Evolutionary conservation across 2,329 filamentous ascomycete genomes (phyloP).

Genomic region (Phialophora chinensis): DNA sequence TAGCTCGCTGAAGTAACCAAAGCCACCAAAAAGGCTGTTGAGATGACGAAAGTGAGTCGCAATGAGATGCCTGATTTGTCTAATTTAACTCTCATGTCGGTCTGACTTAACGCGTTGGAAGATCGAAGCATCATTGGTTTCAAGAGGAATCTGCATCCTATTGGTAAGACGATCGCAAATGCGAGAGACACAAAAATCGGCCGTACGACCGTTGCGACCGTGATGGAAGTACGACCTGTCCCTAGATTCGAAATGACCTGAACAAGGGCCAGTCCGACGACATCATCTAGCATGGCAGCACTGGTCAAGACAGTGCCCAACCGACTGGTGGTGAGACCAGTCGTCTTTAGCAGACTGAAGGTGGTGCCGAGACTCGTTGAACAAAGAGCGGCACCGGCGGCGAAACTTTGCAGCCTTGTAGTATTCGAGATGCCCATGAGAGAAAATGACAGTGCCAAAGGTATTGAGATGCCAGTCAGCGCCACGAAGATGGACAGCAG

Average conservation of each 20-base stretch:
- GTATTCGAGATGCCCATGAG: slow-evolving; percentile 59
- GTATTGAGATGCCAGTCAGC: slow-evolving; percentile 66
- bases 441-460: slow-evolving; percentile 70
- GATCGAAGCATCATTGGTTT: slow-evolving; percentile 27
- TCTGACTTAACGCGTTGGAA: neutral
- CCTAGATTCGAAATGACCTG: slow-evolving; percentile 74
- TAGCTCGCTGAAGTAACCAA: slow-evolving; percentile 58
- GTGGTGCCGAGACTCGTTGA: slow-evolving; percentile 77
- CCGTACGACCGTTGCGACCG: slow-evolving; percentile 53
- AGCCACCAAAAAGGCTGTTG: slow-evolving; percentile 54
- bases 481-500: slow-evolving; percentile 67
- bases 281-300: slow-evolving; percentile 83
- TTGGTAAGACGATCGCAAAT: slow-evolving; percentile 41
- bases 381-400: slow-evolving; percentile 74
- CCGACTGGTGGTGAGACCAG: slow-evolving; percentile 60
- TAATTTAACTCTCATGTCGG: neutral
- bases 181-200: slow-evolving; percentile 58
- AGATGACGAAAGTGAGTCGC: slow-evolving; percentile 44
- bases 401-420: slow-evolving; percentile 68
- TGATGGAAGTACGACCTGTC: slow-evolving; percentile 44
- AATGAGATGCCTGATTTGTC: slow-evolving; percentile 38
- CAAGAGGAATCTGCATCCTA: slow-evolving; percentile 41
- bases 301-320: slow-evolving; percentile 69
- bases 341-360: slow-evolving; percentile 68
- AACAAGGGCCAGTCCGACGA: slow-evolving; percentile 73